Evolutionary conservation across 305 asterid species (phyloP), one percentile per base, ranked within the genome.

Genomic region (Coffea humblotiana): DNA sequence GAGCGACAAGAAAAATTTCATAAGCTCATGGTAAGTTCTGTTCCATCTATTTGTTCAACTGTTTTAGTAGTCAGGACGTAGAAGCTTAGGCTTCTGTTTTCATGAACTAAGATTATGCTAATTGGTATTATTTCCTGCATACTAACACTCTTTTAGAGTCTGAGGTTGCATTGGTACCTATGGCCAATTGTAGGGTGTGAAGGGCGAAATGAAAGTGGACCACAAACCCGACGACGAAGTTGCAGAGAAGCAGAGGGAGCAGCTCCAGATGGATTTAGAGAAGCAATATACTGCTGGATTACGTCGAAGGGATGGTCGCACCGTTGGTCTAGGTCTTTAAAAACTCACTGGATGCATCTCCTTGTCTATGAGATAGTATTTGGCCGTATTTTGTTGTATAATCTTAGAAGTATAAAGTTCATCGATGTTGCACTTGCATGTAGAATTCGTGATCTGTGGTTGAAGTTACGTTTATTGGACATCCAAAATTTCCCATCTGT

Each of bases 161-260:
- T 96, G 98, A 96, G 97, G 93, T 88, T 96, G 97, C 92, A 71
- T 90, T 92, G 99, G 98, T 93, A 71, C 90, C 87, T 88, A 85
- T 92, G 92, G 97, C 97, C 94, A 88, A 90, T 90, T 96, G 99
- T 92, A 96, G 99, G 99, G 99, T 77, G 97, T 96, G 92, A 96
- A 94, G 88, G 96, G 96, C 82, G 93, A 93, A 0, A 48, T 87
- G 32, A 88, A 84, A 60, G 90, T 82, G 86, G 98, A 93, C 81
- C 81, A 56, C 81, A 89, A 92, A 84, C 77, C 88, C 67, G 93
- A 89, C 87, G 82, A 85, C 82, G 91, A 85, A 73, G 91, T 90
- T 54, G 87, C 85, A 76, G 98, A 96, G 89, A 94, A 90, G 90
- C 93, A 94, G 82, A 91, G 88, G 83, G 98, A 91, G 87, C 91